phyloP scores from a whole-genome alignment of 345 rosid genomes.

The Moricandia arvensis region DNA sequence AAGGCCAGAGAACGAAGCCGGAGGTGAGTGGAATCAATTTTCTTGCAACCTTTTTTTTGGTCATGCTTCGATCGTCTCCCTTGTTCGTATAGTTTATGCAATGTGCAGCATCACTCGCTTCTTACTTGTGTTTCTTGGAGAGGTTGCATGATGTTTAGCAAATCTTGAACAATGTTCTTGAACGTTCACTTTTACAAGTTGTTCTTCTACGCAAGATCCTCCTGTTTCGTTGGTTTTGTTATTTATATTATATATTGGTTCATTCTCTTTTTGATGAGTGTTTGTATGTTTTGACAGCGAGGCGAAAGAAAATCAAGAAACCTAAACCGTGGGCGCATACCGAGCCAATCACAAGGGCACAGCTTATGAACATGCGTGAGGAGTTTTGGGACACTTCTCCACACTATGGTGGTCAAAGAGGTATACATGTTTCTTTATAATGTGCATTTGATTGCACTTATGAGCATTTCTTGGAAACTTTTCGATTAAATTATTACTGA shows the following conservation, averaged over 20 bases:
- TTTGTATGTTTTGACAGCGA: slow-evolving; percentile 21
- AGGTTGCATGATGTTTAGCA: not conserved
- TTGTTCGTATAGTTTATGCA: not conserved
- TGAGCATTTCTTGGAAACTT: not conserved
- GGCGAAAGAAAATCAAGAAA: slow-evolving; percentile 42
- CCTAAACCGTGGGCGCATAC: slow-evolving; percentile 79
- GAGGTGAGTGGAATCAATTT: slow-evolving; percentile 9
- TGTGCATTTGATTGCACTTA: not conserved
- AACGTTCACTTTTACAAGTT: too few species aligned
- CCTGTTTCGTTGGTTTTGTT: not conserved
- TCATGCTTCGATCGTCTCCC: too few species aligned
- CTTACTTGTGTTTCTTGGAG: not conserved
- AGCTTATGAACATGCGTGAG: slow-evolving; percentile 64
- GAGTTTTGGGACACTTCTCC: slow-evolving; percentile 90
- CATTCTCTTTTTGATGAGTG: not conserved
- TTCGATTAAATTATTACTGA: not conserved
- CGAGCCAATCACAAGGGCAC: slow-evolving; percentile 58
- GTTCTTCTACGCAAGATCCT: too few species aligned
- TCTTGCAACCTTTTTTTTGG: too few species aligned
- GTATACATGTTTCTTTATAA: slow-evolving; percentile 38
- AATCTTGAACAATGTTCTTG: not conserved
- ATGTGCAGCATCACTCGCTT: not conserved
- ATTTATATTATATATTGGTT: not conserved
- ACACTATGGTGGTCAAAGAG: slow-evolving; percentile 77
- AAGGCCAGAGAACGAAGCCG: slow-evolving; percentile 20